Base-by-base conservation (phyloP, 192 early-diverging fungal species). In the Geosiphon pyriformis region DNA sequence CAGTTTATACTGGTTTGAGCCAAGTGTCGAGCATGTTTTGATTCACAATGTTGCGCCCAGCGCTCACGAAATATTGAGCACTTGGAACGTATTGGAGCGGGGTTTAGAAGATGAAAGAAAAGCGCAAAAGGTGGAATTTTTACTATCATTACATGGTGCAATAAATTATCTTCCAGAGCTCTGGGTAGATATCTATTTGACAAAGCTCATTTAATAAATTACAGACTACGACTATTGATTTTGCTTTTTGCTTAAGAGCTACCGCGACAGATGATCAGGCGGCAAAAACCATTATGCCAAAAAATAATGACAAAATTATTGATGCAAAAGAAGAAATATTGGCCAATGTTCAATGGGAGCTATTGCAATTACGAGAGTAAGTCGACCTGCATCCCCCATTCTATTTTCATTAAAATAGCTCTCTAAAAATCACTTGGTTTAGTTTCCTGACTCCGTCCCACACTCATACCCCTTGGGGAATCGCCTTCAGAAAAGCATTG, bases 1-100 rank as follows among this genome's bases (percentile, higher is more conserved):
- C 31, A 73, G 74, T 23, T 54, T 82, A 8, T 83, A 80, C 59
- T 88, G 83, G 82, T 85, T 79, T 66, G 84, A 86, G 32, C 76
- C 76, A 18, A 74, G 10, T 31, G 63, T 63, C 12, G 84, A 88
- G 54, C 86, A 87, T 63, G 68, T 78, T 25, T 78, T 90, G 79
- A 83, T 83, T 67, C 76, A 85, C 61, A 73, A 83, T 56, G 47
- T 75, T 71, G 67, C 72, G 31, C 72, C 72, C 25, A 56, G 76
- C 30, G 53, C 68, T 37, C 56, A 75, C 42, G 70, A 72, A 29
- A 65, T 20, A 47, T 76, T 76, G 47, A 78, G 64, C 11, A 59
- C 74, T 29, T 72, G 79, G 63, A 83, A 79, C 51, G 53, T 74
- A 37, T 68, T 72, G 72, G 62, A 82, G 71, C 30, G 64, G 74